A percentile compares a stretch with the other conserved stretches of the same genome.
Conservation (phyloP, 2,329 filamentous ascomycete genomes). For the Sclerotiophoma versabilis region DNA sequence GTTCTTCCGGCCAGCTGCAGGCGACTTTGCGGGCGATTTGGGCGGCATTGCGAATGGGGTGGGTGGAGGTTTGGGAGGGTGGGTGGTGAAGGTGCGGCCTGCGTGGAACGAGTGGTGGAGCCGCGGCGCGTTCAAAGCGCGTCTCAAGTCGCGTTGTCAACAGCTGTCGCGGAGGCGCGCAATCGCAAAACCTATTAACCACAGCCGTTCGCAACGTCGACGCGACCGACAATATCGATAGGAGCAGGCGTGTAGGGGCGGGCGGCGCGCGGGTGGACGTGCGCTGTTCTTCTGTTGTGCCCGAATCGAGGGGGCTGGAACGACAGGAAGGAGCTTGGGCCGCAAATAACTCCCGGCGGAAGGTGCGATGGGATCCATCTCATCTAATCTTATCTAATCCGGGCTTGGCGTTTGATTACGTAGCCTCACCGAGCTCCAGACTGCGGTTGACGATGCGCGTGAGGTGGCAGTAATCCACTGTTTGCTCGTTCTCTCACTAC, state of each 20-base stretch:
- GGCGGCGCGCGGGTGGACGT: conserved; percentile 19
- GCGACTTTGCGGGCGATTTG: conserved; percentile 28
- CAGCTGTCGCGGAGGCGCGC: background rate
- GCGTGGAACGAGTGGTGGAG: background rate
- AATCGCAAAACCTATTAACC: too few species aligned
- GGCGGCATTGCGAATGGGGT: conserved; percentile 5
- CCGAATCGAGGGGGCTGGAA: conserved; percentile 35
- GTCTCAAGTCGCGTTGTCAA: conserved; percentile 12
- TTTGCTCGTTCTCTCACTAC: background rate
- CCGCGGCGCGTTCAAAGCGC: conserved; percentile 22
- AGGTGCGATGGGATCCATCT: background rate
- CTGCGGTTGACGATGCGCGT: conserved; percentile 1
- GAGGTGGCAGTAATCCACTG: conserved; percentile 3
- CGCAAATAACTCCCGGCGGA: conserved; percentile 1
- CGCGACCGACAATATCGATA: background rate
- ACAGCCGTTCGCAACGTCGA: background rate
- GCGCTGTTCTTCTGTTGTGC: conserved; percentile 20
- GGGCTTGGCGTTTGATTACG: conserved; percentile 15
- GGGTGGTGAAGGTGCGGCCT: background rate
- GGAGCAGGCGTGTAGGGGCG: background rate
- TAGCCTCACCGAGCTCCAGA: conserved; percentile 8
- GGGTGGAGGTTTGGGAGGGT: background rate
- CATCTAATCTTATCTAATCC: conserved; percentile 15
- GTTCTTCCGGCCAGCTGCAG: conserved; percentile 38
- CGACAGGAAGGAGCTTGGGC: conserved; percentile 16